Evolutionary conservation across 83 land plant genomes (phyloP).

Genomic region (Picea abies): DNA sequence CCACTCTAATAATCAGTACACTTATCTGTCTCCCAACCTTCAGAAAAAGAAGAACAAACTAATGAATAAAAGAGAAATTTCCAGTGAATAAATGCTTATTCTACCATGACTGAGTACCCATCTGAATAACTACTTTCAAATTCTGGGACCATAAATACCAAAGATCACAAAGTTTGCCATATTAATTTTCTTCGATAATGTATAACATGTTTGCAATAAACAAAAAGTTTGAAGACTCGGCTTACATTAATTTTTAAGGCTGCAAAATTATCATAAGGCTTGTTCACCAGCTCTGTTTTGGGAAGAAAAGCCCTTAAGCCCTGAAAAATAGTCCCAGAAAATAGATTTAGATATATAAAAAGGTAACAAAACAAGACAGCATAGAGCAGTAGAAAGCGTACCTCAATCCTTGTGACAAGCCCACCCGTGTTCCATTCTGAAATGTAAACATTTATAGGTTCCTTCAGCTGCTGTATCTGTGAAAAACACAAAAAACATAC

Average conservation of each 20-base stretch:
- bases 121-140: background rate
- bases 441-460: conserved; percentile 59
- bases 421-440: conserved; percentile 80
- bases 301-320: conserved; percentile 80
- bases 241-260: conserved; percentile 64
- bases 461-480: conserved; percentile 69
- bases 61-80: background rate
- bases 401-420: conserved; percentile 78
- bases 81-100: background rate
- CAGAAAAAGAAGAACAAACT: conserved; percentile 13
- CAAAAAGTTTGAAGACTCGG: background rate
- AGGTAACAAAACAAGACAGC: background rate
- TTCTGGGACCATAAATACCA: background rate
- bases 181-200: background rate
- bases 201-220: background rate
- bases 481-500: background rate
- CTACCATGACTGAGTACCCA: background rate
- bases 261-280: conserved; percentile 34
- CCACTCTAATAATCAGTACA: conserved; percentile 56
- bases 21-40: conserved; percentile 59
- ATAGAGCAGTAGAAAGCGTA: conserved; percentile 9
- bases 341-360: background rate
- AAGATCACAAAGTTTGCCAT: background rate
- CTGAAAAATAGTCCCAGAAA: conserved; percentile 37
- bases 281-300: conserved; percentile 61